Base-by-base conservation (phyloP, 2,329 filamentous ascomycete species). In the Botrytis paeoniae region DNA sequence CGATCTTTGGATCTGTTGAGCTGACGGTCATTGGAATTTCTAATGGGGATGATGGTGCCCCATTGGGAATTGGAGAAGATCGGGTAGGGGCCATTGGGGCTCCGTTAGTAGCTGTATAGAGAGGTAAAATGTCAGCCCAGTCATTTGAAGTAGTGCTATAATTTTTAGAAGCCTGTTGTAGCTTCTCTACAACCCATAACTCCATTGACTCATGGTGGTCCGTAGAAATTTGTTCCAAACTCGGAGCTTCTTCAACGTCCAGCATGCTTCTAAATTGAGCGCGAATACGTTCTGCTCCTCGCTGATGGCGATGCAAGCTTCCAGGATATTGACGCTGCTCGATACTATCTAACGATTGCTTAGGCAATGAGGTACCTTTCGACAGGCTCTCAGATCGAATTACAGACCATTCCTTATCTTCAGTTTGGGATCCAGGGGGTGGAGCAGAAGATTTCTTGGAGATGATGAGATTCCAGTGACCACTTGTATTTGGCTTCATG, bases 241-340 rank as follows among this genome's bases (percentile, higher is more conserved):
- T 85, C 20, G 86, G 85, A 3, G 84, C 83, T 41, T 83, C 83
- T 62, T 86, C 86, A 29, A 88, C 81, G 63, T 86, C 84, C 32
- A 88, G 82, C 87, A 89, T 86, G 79, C 86, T 89, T 74, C 85
- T 83, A 76, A 84, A 87, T 82, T 82, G 57, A 78, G 79, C 72
- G 81, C 64, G 45, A 39, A 77, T 39, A 78, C 74, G 61, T 78
- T 65, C 78, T 71, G 75, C 74, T 41, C 75, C 74, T 43, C 74
- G 73, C 39, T 76, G 75, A 32, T 76, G 74, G n/a, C 75, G 78
- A 75, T 77, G 75, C 10, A 77, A 70, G 61, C 77, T 79, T 73
- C 77, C 76, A 62, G 77, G 76, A 54, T 77, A 79, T 48, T 64
- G 32, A 18, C 64, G 75, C 70, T 48, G 57, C 18, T 75, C 70